phyloP scores from a whole-genome alignment of 139 green algal species.

The Haematococcus sp. region DNA sequence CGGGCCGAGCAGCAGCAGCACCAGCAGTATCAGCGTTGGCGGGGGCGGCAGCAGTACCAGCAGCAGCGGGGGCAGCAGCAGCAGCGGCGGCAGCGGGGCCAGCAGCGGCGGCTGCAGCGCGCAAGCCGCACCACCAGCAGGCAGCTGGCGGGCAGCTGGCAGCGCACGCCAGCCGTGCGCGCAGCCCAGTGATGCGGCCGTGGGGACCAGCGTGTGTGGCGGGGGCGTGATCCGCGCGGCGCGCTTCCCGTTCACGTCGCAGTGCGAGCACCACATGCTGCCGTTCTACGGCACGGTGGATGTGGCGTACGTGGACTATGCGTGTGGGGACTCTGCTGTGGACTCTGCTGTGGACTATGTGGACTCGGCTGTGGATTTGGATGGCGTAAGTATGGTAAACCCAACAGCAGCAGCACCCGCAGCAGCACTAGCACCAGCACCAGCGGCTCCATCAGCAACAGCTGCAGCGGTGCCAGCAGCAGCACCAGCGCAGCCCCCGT shows the following conservation, averaged over 20 bases:
- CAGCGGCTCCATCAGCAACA: background rate
- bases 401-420: background rate
- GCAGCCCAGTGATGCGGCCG: too few relatives aligned
- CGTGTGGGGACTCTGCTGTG: background rate
- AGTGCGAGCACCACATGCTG: slow-evolving; percentile 98
- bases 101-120: slow-evolving; percentile 15
- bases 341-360: background rate
- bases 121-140: slow-evolving; percentile 11
- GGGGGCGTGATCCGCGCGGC: too few relatives aligned
- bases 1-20: slow-evolving; percentile 5
- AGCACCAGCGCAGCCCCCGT: background rate
- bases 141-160: slow-evolving; percentile 1
- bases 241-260: slow-evolving; percentile 55
- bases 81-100: slow-evolving; percentile 5
- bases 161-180: too few relatives aligned
- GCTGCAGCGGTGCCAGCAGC: background rate
- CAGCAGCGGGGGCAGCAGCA: slow-evolving; percentile 29
- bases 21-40: slow-evolving; percentile 14
- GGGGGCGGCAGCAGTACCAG: too few relatives aligned
- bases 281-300: slow-evolving; percentile 85
- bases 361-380: background rate
- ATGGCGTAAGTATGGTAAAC: too few relatives aligned
- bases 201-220: too few relatives aligned
- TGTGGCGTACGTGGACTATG: slow-evolving; percentile 50
- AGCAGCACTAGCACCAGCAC: too few relatives aligned